Conservation (phyloP, 768 basidiomycete genomes). For the Guyanaporus albipodus region DNA sequence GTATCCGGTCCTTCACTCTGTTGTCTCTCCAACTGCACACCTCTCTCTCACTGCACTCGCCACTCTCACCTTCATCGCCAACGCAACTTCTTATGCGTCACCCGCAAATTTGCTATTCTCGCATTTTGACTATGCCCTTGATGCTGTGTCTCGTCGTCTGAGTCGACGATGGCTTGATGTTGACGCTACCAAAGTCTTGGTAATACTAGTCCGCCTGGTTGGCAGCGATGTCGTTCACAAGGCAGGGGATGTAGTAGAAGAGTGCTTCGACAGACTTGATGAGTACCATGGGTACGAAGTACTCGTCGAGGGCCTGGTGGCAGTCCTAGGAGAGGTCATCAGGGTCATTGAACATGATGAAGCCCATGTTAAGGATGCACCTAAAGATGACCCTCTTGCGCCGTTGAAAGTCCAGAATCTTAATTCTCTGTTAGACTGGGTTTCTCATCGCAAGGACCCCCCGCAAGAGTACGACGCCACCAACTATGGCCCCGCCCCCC, state of each 20-base stretch:
- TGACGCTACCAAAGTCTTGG: constrained; percentile 85
- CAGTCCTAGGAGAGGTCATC: constrained; percentile 83
- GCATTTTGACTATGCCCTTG: constrained; percentile 95
- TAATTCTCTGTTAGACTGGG: constrained; percentile 63
- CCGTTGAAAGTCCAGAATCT: constrained; percentile 35
- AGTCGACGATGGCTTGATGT: constrained; percentile 79
- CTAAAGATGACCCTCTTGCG: constrained; percentile 16
- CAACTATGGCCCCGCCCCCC: constrained; percentile 60
- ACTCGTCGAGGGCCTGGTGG: constrained; percentile 82
- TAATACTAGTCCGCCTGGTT: constrained; percentile 80
- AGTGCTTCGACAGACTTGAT: constrained; percentile 94
- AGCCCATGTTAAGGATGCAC: constrained; percentile 22
- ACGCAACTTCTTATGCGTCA: constrained; percentile 83
- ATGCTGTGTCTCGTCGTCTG: constrained; percentile 81
- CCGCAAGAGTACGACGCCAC: constrained; percentile 37
- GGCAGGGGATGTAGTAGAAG: constrained; percentile 93
- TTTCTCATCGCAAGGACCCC: constrained; percentile 41
- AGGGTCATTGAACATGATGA: constrained; percentile 65
- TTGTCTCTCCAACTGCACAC: constrained; percentile 67
- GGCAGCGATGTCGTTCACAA: constrained; percentile 83
- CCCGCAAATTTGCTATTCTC: constrained; percentile 84
- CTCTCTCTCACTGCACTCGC: constrained; percentile 74
- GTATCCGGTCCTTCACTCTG: constrained; percentile 83
- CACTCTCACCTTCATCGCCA: constrained; percentile 65
- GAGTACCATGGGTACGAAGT: constrained; percentile 92